Conservation (phyloP, 345 rosid species). For the Linum tenue region DNA sequence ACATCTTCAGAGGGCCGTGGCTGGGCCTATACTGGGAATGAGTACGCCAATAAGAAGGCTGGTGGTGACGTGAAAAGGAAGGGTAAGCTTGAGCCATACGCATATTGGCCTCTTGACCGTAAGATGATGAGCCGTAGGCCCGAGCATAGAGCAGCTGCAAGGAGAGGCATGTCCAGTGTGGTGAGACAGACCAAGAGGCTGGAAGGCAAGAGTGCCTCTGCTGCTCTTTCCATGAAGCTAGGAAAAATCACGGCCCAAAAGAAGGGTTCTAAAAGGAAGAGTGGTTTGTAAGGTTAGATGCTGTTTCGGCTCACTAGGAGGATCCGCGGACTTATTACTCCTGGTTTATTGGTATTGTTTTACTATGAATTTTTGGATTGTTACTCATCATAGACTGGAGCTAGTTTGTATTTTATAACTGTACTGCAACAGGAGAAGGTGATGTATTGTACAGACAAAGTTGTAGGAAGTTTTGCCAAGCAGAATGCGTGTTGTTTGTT, state of each 20-base stretch:
- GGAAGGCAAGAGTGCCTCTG: slow-evolving; percentile 68
- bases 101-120: slow-evolving; percentile 95
- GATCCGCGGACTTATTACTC: too few species aligned
- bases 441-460: too few species aligned
- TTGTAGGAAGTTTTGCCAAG: too few species aligned
- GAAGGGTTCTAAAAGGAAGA: slow-evolving; percentile 37
- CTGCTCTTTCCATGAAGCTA: slow-evolving; percentile 36
- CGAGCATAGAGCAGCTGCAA: slow-evolving; percentile 75
- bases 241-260: slow-evolving; percentile 23
- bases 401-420: too few species aligned
- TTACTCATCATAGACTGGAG: too few species aligned
- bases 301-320: too few species aligned
- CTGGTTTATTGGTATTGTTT: too few species aligned
- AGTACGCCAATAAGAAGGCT: slow-evolving; percentile 82
- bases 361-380: too few species aligned
- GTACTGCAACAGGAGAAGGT: too few species aligned
- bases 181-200: slow-evolving; percentile 66
- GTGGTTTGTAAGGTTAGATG: not conserved
- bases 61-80: slow-evolving; percentile 78
- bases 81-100: slow-evolving; percentile 89
- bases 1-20: slow-evolving; percentile 48
- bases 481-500: too few species aligned
- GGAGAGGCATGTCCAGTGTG: slow-evolving; percentile 80
- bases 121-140: slow-evolving; percentile 95
- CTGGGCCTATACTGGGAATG: slow-evolving; percentile 81